Evolutionary conservation across 108 stramenopile species (phyloP), one percentile per base, ranked within the genome.

Genomic region (Stephanodiscus triporus): DNA sequence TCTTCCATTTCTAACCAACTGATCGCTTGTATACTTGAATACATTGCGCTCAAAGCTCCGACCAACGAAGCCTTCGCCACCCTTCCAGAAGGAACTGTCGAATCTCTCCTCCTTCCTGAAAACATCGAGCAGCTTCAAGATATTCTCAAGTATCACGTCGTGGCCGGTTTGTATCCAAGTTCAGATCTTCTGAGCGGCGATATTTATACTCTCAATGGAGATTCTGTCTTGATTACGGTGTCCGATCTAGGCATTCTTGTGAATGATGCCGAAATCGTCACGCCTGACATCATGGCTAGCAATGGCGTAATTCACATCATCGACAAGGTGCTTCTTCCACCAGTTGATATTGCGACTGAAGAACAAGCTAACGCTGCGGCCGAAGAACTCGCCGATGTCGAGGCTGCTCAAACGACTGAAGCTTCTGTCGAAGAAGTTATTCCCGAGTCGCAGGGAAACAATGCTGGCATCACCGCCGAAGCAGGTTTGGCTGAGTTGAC

Each of bases 241-340:
- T 74, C 63, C 36, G 36, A 22, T 54, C 36, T 37, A 4, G 17
- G 54, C n/a, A 29, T 77, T 16, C 45, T 68, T 26, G 59, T 84
- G n/a, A 64, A 83, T 61, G 80, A 72, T 63, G 70, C 70, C 7
- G 57, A n/a, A 3, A 75, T 84, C 9, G 40, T 68, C 19, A 10
- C 26, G 11, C 45, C 83, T 9, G 85, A 87, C 47, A 66, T 85
- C 24, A 16, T 16, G 0, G 86, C 81, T 20, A 67, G 56, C 65
- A 84, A 89, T 69, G 86, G 86, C 9, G 36, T 89, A 23, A 48
- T 87, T 59, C 86, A 89, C 64, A 73, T 63, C 11, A 69, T 89
- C 45, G 81, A 87, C 49, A 34, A 42, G 13, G 84, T 86, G 16
- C 47, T 86, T 22, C 20, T 80, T 19, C 85, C 85, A 16, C 82